A percentile compares a stretch with the other conserved stretches of the same genome.
These are phyloP conservation scores for Lagenidium sp. DNA, from an alignment of 352 stramenopile genomes.

Conservation along the genomic window DNA sequence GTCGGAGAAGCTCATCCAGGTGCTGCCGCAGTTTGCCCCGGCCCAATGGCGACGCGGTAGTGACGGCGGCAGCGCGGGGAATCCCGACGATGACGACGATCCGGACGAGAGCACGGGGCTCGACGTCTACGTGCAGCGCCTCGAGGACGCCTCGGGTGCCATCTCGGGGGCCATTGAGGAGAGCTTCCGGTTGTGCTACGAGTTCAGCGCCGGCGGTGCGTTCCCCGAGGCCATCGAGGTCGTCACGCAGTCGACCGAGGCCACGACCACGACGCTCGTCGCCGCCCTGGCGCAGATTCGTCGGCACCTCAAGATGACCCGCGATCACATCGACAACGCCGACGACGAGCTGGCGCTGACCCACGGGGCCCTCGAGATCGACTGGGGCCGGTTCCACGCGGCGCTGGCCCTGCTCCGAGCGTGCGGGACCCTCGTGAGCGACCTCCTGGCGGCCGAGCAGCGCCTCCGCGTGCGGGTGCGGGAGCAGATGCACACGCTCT, in stretches of 20 bases:
- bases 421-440: conserved; percentile 38
- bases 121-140: conserved; percentile 38
- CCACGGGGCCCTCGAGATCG: conserved; percentile 10
- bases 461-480: conserved; percentile 40
- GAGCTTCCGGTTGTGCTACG: conserved; percentile 42
- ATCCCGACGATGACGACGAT: conserved; percentile 18
- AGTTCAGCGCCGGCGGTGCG: conserved; percentile 40
- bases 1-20: conserved; percentile 21
- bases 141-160: conserved; percentile 42
- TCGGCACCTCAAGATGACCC: conserved; percentile 29
- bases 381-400: conserved; percentile 71
- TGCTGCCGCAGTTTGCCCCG: conserved; percentile 28
- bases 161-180: conserved; percentile 37
- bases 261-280: conserved; percentile 32
- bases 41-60: no score
- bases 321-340: conserved; percentile 10
- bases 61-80: no score
- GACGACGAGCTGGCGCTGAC: background rate
- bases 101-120: conserved; percentile 15
- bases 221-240: conserved; percentile 51
- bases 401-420: conserved; percentile 51
- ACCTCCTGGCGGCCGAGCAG: conserved; percentile 35
- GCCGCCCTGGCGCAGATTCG: conserved; percentile 34
- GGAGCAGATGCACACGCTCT: conserved; percentile 34
- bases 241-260: conserved; percentile 16